These are phyloP conservation scores for Pontederia crassipes DNA, from an alignment of 176 grass and related monocot species.

Conservation along the genomic window DNA sequence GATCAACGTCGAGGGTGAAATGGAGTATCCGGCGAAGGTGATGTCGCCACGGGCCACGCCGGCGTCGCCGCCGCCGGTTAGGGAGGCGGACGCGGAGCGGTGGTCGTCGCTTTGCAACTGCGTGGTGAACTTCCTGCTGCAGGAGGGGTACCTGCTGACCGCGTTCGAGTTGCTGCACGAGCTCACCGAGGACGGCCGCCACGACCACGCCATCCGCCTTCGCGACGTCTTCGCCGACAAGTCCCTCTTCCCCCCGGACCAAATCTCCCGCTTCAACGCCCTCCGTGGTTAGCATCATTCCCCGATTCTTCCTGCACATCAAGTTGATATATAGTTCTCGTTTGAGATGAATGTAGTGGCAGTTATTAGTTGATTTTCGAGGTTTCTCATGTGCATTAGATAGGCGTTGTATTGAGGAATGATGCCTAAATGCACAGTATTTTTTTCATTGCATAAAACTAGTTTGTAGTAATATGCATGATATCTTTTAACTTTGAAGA, in stretches of 20 bases:
- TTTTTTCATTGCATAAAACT: too few relatives aligned
- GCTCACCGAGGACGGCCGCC: slow-evolving; percentile 75
- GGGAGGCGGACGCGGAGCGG: slow-evolving; percentile 36
- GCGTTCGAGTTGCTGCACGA: slow-evolving; percentile 94
- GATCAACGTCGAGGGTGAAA: too few relatives aligned
- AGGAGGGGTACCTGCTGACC: slow-evolving; percentile 84
- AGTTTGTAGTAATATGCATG: too few relatives aligned
- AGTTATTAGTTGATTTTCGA: too few relatives aligned
- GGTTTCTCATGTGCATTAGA: too few relatives aligned
- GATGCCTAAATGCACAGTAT: too few relatives aligned
- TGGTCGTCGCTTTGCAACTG: slow-evolving; percentile 86
- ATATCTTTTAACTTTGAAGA: too few relatives aligned
- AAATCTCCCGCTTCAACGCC: slow-evolving; percentile 38
- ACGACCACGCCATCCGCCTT: slow-evolving; percentile 80
- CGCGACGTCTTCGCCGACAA: slow-evolving; percentile 69
- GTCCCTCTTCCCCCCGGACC: slow-evolving; percentile 56
- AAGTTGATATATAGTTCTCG: too few relatives aligned
- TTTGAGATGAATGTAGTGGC: too few relatives aligned
- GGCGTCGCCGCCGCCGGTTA: slow-evolving; percentile 1
- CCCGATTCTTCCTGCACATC: neutral
- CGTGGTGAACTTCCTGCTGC: slow-evolving; percentile 93
- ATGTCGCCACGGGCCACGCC: too few relatives aligned
- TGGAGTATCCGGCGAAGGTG: too few relatives aligned
- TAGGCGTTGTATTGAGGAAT: too few relatives aligned
- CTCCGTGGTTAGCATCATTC: slow-evolving; percentile 24